Evolutionary conservation across 345 rosid genomes (phyloP).

Genomic region (Sapria himalayana): DNA sequence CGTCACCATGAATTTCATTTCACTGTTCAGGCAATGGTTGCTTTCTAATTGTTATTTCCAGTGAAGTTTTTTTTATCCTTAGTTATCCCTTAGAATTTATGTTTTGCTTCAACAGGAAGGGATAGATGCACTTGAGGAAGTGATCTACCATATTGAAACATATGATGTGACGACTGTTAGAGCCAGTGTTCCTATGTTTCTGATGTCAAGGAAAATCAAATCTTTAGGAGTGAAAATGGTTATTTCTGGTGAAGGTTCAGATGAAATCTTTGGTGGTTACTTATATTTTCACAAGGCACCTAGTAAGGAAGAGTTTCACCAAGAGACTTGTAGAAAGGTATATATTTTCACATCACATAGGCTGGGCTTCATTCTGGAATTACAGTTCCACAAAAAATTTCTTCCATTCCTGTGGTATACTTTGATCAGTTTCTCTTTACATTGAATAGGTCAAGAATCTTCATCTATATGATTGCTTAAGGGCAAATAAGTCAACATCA

Average conservation of each 20-base stretch:
- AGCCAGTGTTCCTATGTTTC: slow-evolving; percentile 88
- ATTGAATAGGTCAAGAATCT: slow-evolving; percentile 55
- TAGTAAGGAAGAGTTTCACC: slow-evolving; percentile 54
- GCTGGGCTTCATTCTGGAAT: slow-evolving; percentile 4
- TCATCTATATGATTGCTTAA: slow-evolving; percentile 74
- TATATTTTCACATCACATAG: not conserved
- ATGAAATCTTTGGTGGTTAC: slow-evolving; percentile 78
- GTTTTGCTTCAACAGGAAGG: slow-evolving; percentile 38
- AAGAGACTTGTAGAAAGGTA: slow-evolving; percentile 75
- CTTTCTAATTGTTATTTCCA: not conserved
- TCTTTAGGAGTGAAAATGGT: slow-evolving; percentile 86
- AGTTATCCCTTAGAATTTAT: not conserved
- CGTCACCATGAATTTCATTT: slow-evolving; percentile 66
- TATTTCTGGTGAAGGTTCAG: slow-evolving; percentile 78
- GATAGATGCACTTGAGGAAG: slow-evolving; percentile 71
- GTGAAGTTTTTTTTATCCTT: not conserved
- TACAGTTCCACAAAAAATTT: not conserved
- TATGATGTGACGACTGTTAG: slow-evolving; percentile 72
- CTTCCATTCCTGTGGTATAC: slow-evolving; percentile 4
- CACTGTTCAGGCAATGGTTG: slow-evolving; percentile 39
- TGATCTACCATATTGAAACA: slow-evolving; percentile 68
- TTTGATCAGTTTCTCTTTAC: too few relatives aligned
- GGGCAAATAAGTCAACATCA: slow-evolving; percentile 72
- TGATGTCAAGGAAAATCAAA: slow-evolving; percentile 74
- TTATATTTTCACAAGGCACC: slow-evolving; percentile 79